These are phyloP conservation scores for Lachnellula hyalina DNA, from an alignment of 2,329 filamentous ascomycete species.

Conservation along the genomic window DNA sequence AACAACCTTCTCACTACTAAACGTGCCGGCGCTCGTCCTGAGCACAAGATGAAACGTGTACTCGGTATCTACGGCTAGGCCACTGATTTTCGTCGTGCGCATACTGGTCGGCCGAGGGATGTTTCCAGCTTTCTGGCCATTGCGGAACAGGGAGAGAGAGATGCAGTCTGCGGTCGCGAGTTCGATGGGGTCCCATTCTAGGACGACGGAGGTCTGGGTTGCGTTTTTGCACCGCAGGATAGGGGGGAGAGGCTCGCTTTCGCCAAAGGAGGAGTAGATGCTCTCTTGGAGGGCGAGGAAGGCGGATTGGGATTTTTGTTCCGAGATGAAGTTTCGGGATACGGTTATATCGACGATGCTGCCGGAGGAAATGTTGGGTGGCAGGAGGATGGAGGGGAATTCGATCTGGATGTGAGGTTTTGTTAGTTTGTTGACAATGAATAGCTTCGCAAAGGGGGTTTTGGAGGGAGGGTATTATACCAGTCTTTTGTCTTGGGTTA, in stretches of 20 bases:
- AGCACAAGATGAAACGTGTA: conserved; percentile 93
- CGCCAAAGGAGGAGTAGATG: conserved; percentile 83
- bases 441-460: neutral
- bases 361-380: conserved; percentile 89
- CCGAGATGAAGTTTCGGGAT: conserved; percentile 75
- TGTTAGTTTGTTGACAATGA: conserved; percentile 21
- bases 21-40: conserved; percentile 84
- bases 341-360: conserved; percentile 98
- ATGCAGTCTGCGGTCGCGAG: conserved; percentile 89
- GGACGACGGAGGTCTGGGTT: conserved; percentile 95
- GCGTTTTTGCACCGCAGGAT: conserved; percentile 89
- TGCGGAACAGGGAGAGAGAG: conserved; percentile 86
- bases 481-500: conserved; percentile 94
- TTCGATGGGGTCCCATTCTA: conserved; percentile 95
- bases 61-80: conserved; percentile 91
- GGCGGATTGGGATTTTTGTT: conserved; percentile 65
- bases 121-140: conserved; percentile 92
- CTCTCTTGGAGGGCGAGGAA: conserved; percentile 84
- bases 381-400: conserved; percentile 94
- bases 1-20: conserved; percentile 72
- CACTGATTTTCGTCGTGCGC: conserved; percentile 93
- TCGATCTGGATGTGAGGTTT: conserved; percentile 64
- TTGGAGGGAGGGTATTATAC: conserved; percentile 47
- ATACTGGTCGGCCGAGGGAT: conserved; percentile 85
- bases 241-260: conserved; percentile 69